Evolutionary conservation across 257 asterid genomes (phyloP).

Genomic region (Ophiorrhiza pumila): DNA sequence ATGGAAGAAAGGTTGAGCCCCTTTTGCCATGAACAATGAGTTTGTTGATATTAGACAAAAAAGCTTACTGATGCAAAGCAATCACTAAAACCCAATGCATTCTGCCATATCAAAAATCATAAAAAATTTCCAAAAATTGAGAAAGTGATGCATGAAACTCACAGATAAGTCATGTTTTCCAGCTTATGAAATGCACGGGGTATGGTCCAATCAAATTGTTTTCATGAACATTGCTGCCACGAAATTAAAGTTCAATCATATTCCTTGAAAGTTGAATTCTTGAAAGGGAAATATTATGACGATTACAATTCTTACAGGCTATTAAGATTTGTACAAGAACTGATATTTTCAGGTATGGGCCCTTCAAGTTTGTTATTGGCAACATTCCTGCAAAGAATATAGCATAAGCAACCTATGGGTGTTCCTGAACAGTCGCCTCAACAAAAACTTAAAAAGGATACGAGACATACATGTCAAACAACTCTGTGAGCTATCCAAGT

Average conservation of each 20-base stretch:
- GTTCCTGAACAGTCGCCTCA: neutral
- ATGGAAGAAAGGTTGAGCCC: neutral
- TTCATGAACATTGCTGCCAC: conserved; percentile 69
- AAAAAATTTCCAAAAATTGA: neutral
- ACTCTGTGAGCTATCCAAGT: conserved; percentile 89
- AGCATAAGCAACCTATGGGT: conserved; percentile 1
- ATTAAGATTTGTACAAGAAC: conserved; percentile 90
- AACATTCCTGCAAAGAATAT: conserved; percentile 58
- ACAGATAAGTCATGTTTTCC: conserved; percentile 95
- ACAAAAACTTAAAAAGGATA: neutral
- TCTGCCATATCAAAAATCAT: neutral
- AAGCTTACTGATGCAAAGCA: neutral
- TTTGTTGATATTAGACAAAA: neutral
- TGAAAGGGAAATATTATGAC: neutral
- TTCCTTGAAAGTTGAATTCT: neutral
- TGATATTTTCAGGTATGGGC: conserved; percentile 78
- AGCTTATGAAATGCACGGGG: conserved; percentile 75
- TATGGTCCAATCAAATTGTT: conserved; percentile 71
- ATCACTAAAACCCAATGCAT: neutral
- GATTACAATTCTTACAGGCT: conserved; percentile 70
- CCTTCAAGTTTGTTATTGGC: conserved; percentile 85
- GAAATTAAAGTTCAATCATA: conserved; percentile 2
- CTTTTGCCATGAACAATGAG: neutral
- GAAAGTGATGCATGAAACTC: conserved; percentile 30
- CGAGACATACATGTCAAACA: conserved; percentile 70